These are phyloP conservation scores for Globisporangium cystogenes DNA, from an alignment of 352 stramenopile genomes.

Conservation along the genomic window DNA sequence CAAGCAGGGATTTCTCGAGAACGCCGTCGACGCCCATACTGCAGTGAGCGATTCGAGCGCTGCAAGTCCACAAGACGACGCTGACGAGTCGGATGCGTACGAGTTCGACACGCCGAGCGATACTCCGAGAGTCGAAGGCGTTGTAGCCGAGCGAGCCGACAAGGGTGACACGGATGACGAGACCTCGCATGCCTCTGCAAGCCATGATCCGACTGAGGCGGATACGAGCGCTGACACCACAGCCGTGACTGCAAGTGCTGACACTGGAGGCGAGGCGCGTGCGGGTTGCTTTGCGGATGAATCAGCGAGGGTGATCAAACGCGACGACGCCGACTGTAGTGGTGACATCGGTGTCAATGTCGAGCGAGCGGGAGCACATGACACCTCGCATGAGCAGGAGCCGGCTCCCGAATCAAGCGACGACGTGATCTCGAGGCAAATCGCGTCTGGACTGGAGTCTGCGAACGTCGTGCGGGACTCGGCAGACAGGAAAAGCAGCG, in stretches of 20 bases:
- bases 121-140: neutral
- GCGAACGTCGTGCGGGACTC: neutral
- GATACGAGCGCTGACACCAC: no score
- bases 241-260: no score
- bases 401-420: neutral
- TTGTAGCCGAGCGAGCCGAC: neutral
- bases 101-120: neutral
- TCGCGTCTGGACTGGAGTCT: conserved; percentile 5
- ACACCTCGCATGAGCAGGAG: neutral
- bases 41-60: neutral
- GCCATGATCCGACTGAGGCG: no score
- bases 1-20: conserved; percentile 1
- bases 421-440: neutral
- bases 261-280: no score
- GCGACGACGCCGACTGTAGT: neutral
- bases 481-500: neutral
- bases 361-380: neutral
- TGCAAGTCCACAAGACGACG: neutral
- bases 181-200: no score
- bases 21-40: neutral
- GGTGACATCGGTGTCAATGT: neutral
- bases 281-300: no score
- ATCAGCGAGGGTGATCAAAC: no score
- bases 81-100: neutral
- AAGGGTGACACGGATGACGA: no score